Evolutionary conservation across 2,329 filamentous ascomycete species (phyloP), one percentile per base, ranked within the genome.

Genomic region (Penicillium sp.): DNA sequence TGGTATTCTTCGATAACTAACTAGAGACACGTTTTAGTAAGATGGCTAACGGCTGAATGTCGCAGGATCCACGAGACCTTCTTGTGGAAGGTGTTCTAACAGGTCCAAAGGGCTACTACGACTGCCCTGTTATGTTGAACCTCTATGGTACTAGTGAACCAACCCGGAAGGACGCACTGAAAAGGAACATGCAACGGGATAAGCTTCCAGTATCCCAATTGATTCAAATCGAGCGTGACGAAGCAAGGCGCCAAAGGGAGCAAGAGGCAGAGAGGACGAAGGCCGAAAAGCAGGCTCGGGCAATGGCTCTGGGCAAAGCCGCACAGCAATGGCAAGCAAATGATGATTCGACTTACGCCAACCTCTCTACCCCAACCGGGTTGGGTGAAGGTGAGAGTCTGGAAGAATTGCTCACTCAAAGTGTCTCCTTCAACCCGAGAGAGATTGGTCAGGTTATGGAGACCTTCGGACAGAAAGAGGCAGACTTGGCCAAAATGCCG

Each of bases 81-180:
- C 62, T 79, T 1, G 63, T 90, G 6, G 89, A 95, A 64, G 87
- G 81, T 1, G 70, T 78, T 13, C 75, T 95, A 37, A 80, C 78
- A 4, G 87, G 86, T 1, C 65, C 74, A 5, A 89, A 87, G 54
- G 78, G 75, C 1, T 48, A 63, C 1, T 95, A 73, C 56, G 87
- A 91, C 41, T 91, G 86, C 57, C 87, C 88, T 0, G 71, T 93
- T 14, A 74, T 74, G 27, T 66, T 95, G 23, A 79, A 76, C 41
- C 68, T 94, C 24, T 91, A 81, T 57, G 88, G 88, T 6, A 79
- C 85, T 0, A 75, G 74, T 48, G 77, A 85, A 22, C 73, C 77
- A 7, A 57, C 62, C 1, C 69, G 72, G 40, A 76, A 79, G 26
- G 63, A 74, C 8, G 66, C 72, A 6, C 70, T 93, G n/a, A 80